Evolutionary conservation across 2,329 filamentous ascomycete species (phyloP).

Genomic region (Ceratocystiopsis brevicomis): DNA sequence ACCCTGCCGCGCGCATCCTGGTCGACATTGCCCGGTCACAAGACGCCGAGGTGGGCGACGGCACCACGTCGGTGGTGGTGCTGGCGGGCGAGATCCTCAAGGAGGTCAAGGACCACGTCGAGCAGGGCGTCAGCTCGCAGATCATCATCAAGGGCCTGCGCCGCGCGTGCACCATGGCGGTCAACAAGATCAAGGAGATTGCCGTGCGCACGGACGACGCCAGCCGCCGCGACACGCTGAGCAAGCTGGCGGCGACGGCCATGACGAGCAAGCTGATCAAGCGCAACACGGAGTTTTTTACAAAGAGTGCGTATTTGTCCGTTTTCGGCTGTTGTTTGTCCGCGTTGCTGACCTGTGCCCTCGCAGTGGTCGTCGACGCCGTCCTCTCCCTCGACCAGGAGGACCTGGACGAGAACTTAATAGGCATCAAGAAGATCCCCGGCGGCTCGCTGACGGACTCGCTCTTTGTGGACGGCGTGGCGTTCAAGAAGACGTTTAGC

Average conservation of each 20-base stretch:
- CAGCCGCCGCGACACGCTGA: conserved; percentile 71
- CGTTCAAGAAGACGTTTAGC: conserved; percentile 99
- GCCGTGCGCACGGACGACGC: conserved; percentile 66
- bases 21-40: conserved; percentile 97
- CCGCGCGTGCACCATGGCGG: conserved; percentile 71
- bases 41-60: conserved; percentile 96
- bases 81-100: conserved; percentile 95
- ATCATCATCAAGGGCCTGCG: conserved; percentile 92
- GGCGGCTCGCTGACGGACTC: conserved; percentile 92
- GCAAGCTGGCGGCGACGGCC: conserved; percentile 79
- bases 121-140: conserved; percentile 92
- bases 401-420: conserved; percentile 92
- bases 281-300: conserved; percentile 91
- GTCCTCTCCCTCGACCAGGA: conserved; percentile 91
- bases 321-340: background rate
- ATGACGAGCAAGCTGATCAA: conserved; percentile 99
- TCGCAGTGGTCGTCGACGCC: conserved; percentile 90
- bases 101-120: conserved; percentile 88
- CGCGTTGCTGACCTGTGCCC: too few relatives aligned
- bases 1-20: conserved; percentile 90
- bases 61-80: conserved; percentile 93
- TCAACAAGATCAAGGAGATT: conserved; percentile 99
- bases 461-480: conserved; percentile 90
- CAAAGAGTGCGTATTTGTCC: conserved; percentile 57
- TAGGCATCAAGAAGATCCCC: conserved; percentile 95